Evolutionary conservation across 441 rosid species (phyloP).

Genomic region (Corymbia citriodora): DNA sequence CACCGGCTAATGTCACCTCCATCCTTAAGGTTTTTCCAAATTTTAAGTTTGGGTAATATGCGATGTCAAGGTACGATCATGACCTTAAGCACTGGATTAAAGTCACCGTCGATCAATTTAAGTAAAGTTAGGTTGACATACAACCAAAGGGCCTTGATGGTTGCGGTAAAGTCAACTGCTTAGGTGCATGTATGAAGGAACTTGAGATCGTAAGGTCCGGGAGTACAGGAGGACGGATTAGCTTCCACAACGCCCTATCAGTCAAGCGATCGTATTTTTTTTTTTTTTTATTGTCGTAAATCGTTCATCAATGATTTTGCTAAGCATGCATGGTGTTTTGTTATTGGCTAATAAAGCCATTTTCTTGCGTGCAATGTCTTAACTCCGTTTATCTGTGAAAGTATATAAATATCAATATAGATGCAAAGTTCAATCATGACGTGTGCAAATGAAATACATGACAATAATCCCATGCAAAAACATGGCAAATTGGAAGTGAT

Average conservation of each 20-base stretch:
- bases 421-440: not conserved
- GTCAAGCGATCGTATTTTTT: not conserved
- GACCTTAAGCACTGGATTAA: not conserved
- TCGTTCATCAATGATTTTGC: no score
- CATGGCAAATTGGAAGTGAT: no score
- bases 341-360: not conserved
- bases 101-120: not conserved
- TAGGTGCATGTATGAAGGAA: not conserved
- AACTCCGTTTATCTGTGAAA: not conserved
- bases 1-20: not conserved
- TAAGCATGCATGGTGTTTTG: not conserved
- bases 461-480: no score
- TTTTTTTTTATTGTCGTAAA: no score
- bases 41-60: not conserved
- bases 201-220: not conserved
- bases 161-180: not conserved
- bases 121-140: not conserved
- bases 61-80: not conserved
- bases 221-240: not conserved
- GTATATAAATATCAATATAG: not conserved
- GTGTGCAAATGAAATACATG: not conserved
- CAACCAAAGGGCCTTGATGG: not conserved
- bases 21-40: not conserved
- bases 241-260: not conserved
- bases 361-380: not conserved